Base-by-base conservation (phyloP, 148 eudicot species). In the Dianthus caryophyllus region DNA sequence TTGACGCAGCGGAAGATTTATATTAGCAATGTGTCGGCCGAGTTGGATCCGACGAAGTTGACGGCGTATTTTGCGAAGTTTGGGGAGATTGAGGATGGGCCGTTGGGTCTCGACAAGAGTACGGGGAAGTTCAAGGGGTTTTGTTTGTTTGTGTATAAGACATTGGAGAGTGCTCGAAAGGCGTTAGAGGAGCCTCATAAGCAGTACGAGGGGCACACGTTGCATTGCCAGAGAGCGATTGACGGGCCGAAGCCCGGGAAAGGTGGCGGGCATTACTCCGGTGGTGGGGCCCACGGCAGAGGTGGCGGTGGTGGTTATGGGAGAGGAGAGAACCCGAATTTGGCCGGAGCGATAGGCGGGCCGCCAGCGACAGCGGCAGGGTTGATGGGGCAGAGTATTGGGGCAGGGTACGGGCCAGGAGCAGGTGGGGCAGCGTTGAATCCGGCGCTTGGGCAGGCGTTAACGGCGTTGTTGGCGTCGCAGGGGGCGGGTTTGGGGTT, bases 41-140 rank as follows among this genome's bases (percentile, higher is more conserved):
- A 94, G 46, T n/a, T 94, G 14, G 97, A 94, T 31, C 81, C 84
- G 0, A 70, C 57, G 24, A 94, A 88, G 74, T 50, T 94, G 31
- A 50, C 76, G 0, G 83, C 68, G 61, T 90, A 61, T 68, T 94
- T 94, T 51, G 65, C 84, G 0, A 85, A 76, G 78, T 94, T 30
- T 74, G 99, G 99, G 24, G 99, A 94, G 77, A 86, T 94, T 64
- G 99, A 94, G 73, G 99, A 94, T 1, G 99, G 99, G 16, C 99
- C 99, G 0, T 59, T 94, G 30, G 99, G 99, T 20, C 73, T 94
- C 17, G 99, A 94, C 65, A 90, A 86, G 82, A 78, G 65, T 12
- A 88, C 93, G 1, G 97, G 97, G 68, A 94, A 78, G 73, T 88
- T 90, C 0, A 94, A 83, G n/a, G 99, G 99, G 68, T 94, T 94